phyloP scores from a whole-genome alignment of 1,284 basidiomycete species.

The Cryptococcus floricola region DNA sequence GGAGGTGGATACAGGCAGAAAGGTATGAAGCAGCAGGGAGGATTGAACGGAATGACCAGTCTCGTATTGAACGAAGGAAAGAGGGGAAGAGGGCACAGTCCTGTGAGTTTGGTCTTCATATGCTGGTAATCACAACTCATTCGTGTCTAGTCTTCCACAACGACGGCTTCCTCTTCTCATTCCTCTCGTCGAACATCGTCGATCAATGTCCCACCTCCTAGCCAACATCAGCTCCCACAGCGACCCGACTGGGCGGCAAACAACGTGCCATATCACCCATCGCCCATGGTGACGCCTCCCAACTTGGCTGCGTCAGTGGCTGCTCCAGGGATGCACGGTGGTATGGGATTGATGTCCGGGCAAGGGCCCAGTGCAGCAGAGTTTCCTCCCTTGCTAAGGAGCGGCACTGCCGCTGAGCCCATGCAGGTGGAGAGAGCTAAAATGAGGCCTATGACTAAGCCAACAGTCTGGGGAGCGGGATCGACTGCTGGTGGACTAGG shows the following conservation, averaged over 20 bases:
- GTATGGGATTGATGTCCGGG: background rate
- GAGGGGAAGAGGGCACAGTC: slow-evolving; percentile 38
- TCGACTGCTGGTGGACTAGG: background rate
- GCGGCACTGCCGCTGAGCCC: slow-evolving; percentile 35
- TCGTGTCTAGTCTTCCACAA: slow-evolving; percentile 13
- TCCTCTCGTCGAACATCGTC: slow-evolving; percentile 36
- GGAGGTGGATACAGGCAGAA: slow-evolving; percentile 25
- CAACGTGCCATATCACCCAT: slow-evolving; percentile 44
- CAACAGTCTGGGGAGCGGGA: slow-evolving; percentile 34
- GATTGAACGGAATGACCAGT: slow-evolving; percentile 23
- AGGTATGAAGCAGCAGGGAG: slow-evolving; percentile 30
- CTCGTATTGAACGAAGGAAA: slow-evolving; percentile 9
- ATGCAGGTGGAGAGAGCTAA: slow-evolving; percentile 45
- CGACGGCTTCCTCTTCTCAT: slow-evolving; percentile 39
- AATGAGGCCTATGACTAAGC: slow-evolving; percentile 14
- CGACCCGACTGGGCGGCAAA: slow-evolving; percentile 46
- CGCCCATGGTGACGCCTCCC: slow-evolving; percentile 13
- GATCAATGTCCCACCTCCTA: slow-evolving; percentile 31
- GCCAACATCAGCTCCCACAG: slow-evolving; percentile 42
- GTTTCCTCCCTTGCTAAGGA: slow-evolving; percentile 35
- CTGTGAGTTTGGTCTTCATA: slow-evolving; percentile 25
- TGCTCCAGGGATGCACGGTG: background rate
- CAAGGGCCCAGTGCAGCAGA: slow-evolving; percentile 24
- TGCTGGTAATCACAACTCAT: background rate
- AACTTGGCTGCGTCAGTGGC: slow-evolving; percentile 10